These are phyloP conservation scores for Abrus precatorius DNA, from an alignment of 306 rosid genomes.

Conservation along the genomic window DNA sequence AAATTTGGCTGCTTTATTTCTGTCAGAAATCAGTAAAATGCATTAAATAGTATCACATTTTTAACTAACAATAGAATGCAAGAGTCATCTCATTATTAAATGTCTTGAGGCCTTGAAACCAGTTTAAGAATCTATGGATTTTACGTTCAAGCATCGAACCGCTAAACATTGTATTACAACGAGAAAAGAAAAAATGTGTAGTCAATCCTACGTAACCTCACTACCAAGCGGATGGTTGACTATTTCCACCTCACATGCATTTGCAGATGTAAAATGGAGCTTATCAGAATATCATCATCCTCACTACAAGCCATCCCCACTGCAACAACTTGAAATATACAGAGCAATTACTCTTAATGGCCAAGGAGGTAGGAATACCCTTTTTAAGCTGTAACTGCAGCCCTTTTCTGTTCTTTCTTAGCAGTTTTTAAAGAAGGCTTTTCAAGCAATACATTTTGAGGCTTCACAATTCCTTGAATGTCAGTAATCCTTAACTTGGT, in stretches of 20 bases:
- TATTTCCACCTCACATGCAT: constrained; percentile 39
- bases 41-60: constrained; percentile 35
- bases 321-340: constrained; percentile 18
- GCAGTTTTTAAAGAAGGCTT: constrained; percentile 65
- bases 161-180: constrained; percentile 30
- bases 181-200: background rate
- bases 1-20: constrained; percentile 31
- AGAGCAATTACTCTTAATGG: constrained; percentile 19
- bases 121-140: constrained; percentile 40
- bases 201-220: constrained; percentile 50
- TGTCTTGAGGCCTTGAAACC: constrained; percentile 40
- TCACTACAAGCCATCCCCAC: constrained; percentile 39
- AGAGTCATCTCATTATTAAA: background rate
- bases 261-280: constrained; percentile 43
- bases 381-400: constrained; percentile 65
- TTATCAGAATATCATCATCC: constrained; percentile 38
- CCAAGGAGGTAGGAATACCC: constrained; percentile 8
- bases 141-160: constrained; percentile 36
- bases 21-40: constrained; percentile 35
- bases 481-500: constrained; percentile 92
- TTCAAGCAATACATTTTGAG: constrained; percentile 44
- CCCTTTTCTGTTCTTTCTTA: constrained; percentile 70
- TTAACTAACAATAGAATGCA: constrained; percentile 27
- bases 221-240: constrained; percentile 22
- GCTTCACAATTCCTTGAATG: constrained; percentile 88